Base-by-base conservation (phyloP, 495 filamentous ascomycete species). In the Podospora tetraspora region DNA sequence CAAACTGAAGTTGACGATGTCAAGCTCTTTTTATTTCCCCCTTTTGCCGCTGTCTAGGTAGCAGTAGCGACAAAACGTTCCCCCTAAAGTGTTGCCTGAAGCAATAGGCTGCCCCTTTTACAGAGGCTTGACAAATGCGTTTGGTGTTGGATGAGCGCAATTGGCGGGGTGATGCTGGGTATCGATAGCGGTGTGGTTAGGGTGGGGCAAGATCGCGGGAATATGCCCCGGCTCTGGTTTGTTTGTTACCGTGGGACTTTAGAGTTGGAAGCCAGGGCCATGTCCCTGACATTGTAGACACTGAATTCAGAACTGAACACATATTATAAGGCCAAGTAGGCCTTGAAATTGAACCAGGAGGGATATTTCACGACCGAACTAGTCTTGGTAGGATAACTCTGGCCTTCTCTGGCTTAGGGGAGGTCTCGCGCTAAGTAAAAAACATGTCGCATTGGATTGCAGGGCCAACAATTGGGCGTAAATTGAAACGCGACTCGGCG, bases 401-500 rank as follows among this genome's bases (percentile, higher is more conserved):
- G 12, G 34, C 34, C 34, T 4, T 37, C 13, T 12, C 34, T 37
- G 12, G 34, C 34, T 37, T 16, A 3, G 12, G 13, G 16, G 3
- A 37, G 3, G 34, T 37, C 34, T 16, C 13, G 4, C 34, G 34
- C 34, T 37, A 13, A 37, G 12, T 5, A 16, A 13, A 13, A 16
- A 11, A 16, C 34, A 3, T 56, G 67, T 61, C 1, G 37, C 25
- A 25, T 23, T 34, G 19, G 21, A 4, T 25, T 34, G 6, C 25
- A n/a, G 62, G 62, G 25, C 3, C 3, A 21, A 21, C 63, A 34
- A 22, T 65, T 43, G 64, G 62, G 52, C 32, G 37, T 78, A 75
- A 73, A 76, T 74, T 72, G 76, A 66, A 73, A 78, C 74, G 74
- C 74, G 74, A 32, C 30, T 68, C 64, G 69, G 70, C 76, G 76